A percentile compares a stretch with the other conserved stretches of the same genome.
Evolutionary conservation across 2,329 filamentous ascomycete species (phyloP).

Genomic region (Colletotrichum sansevieriae): DNA sequence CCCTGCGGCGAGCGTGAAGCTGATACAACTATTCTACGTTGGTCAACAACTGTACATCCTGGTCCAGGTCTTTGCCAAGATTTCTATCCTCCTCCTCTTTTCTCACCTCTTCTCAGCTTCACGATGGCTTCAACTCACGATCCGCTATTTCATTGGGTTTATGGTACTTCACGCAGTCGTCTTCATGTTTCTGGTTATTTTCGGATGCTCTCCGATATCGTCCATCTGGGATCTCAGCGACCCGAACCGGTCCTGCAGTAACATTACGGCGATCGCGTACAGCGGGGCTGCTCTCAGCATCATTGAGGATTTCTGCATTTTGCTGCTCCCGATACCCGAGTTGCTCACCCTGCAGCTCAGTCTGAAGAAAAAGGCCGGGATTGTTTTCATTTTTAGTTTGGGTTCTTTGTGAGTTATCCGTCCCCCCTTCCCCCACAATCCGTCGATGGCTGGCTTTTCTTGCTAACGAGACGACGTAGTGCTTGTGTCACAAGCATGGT

Average conservation of each 20-base stretch:
- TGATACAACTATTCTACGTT: conserved; percentile 39
- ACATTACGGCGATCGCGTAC: conserved; percentile 34
- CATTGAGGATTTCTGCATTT: conserved; percentile 36
- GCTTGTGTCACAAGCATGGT: conserved; percentile 42
- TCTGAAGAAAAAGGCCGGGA: conserved; percentile 20
- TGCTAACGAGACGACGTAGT: conserved; percentile 10
- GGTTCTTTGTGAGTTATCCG: conserved; percentile 37
- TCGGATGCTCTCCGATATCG: conserved; percentile 38
- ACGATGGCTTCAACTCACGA: conserved; percentile 26
- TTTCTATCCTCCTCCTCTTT: conserved; percentile 45
- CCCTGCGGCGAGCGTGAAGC: conserved; percentile 21
- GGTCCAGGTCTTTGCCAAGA: conserved; percentile 44
- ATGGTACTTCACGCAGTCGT: conserved; percentile 40
- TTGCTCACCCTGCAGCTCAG: conserved; percentile 28
- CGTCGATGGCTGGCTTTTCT: no score
- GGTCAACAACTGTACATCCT: conserved; percentile 45
- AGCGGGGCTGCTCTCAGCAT: conserved; percentile 32
- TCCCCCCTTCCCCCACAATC: no score
- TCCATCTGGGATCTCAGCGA: conserved; percentile 38
- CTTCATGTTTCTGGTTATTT: conserved; percentile 43
- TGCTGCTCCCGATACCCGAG: conserved; percentile 37
- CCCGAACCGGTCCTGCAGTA: conserved; percentile 9
- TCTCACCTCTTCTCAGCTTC: conserved; percentile 40
- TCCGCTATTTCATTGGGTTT: conserved; percentile 19
- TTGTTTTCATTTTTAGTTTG: conserved; percentile 36